Percentiles rank a stretch among this genome's conserved stretches.
These are phyloP conservation scores for Phaeosphaeria sp. DNA, from an alignment of 2,329 filamentous ascomycete species.

Conservation along the genomic window DNA sequence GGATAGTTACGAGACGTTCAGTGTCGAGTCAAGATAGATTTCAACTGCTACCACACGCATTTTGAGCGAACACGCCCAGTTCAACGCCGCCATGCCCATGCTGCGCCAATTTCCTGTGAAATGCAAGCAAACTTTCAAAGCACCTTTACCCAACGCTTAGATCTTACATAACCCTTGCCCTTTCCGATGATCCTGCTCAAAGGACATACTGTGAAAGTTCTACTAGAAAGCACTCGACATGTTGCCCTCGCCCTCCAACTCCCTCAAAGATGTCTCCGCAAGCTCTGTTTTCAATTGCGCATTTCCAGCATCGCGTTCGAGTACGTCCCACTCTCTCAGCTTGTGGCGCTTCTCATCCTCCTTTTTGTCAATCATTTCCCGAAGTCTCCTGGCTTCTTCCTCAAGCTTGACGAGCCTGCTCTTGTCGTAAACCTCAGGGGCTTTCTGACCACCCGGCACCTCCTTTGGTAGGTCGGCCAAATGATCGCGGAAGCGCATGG, in stretches of 20 bases:
- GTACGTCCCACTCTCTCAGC: constrained; percentile 54
- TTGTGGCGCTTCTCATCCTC: constrained; percentile 52
- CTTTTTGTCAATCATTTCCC: constrained; percentile 55
- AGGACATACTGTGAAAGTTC: not conserved
- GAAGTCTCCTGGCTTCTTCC: constrained; percentile 54
- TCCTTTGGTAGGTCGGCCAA: constrained; percentile 53
- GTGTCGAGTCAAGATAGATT: not conserved
- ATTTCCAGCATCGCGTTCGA: constrained; percentile 53
- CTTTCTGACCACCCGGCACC: constrained; percentile 53
- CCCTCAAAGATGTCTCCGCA: constrained; percentile 54
- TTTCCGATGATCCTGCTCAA: not conserved
- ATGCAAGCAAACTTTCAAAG: not conserved
- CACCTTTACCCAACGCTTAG: not conserved
- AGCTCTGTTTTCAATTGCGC: constrained; percentile 54
- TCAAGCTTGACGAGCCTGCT: constrained; percentile 54
- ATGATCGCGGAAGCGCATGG: constrained; percentile 53
- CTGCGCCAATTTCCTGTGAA: not conserved
- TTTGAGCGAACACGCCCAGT: not conserved
- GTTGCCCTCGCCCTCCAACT: constrained; percentile 49
- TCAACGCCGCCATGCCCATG: not conserved
- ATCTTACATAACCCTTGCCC: not conserved
- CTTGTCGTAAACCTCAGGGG: constrained; percentile 51
- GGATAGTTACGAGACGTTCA: not conserved
- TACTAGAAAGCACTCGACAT: constrained; percentile 47
- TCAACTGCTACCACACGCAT: not conserved